Evolutionary conservation across 139 green algal genomes (phyloP), one percentile per base, ranked within the genome.

Genomic region (Zygnema circumcarinatum): DNA sequence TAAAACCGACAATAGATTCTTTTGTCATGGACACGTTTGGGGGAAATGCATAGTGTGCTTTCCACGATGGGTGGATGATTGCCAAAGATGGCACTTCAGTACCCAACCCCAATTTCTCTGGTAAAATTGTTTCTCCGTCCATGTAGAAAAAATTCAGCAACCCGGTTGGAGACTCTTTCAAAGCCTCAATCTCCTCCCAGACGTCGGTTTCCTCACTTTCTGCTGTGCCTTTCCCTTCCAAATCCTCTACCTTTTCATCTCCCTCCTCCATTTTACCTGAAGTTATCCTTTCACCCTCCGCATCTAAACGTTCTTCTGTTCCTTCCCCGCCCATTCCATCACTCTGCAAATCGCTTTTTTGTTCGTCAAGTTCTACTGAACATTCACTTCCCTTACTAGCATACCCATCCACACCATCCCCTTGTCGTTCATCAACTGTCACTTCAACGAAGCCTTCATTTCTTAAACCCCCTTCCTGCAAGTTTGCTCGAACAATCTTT

Each of bases 111-210:
- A 78, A 16, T 41, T 78, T 78, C 16, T 78, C 35, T 39, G 35
- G 69, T 41, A 78, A 78, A 41, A 39, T 78, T 41, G 36, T 41
- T 16, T 78, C 69, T 41, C 69, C 69, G 16, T 7, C 69, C 69
- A 78, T 78, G 35, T n/a, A 39, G 16, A 78, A 78, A 16, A 78
- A 78, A 16, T 78, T 78, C 11, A 78, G 7, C 3, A 16, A 3
- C 69, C 69, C 69, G 3, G 69, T 78, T 3, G 69, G 16, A n/a
- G 69, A 39, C 7, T 78, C 69, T n/a, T 78, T 39, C 16, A 11
- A 11, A 78, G 35, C 11, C 16, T 78, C 69, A 25, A 25, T 72
- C 54, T 72, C 25, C 54, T 25, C 54, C 54, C 25, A 72, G 54
- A 25, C 54, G 7, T 78, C 11, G 69, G 35, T 78, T 16, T 41